Evolutionary conservation across 805 yeast species (phyloP).

Genomic region (Saturnispora sekii): DNA sequence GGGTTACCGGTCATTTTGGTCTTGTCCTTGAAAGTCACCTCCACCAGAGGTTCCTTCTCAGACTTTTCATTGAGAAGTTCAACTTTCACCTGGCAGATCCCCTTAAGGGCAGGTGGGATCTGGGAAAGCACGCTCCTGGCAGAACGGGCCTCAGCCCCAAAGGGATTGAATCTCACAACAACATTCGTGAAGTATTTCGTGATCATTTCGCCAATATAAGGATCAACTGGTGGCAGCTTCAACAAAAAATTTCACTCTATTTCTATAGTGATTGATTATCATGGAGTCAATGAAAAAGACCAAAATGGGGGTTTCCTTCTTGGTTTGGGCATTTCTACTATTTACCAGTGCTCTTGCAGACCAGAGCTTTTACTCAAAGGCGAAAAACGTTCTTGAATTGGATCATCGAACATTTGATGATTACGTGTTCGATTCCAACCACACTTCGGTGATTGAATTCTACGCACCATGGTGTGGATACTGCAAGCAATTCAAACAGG

Average conservation of each 20-base stretch:
- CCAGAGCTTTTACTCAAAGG: slow-evolving; percentile 17
- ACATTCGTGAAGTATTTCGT: slow-evolving; percentile 82
- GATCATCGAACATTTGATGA: slow-evolving; percentile 43
- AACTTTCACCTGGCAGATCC: slow-evolving; percentile 50
- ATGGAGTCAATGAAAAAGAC: neutral
- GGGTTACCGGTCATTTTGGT: slow-evolving; percentile 63
- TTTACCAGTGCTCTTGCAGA: neutral
- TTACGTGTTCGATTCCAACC: slow-evolving; percentile 59
- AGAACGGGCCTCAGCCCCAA: slow-evolving; percentile 61
- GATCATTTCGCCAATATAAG: slow-evolving; percentile 43
- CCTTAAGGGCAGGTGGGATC: slow-evolving; percentile 67
- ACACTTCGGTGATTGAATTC: slow-evolving; percentile 77
- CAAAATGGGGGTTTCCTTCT: neutral
- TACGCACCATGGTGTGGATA: slow-evolving; percentile 99
- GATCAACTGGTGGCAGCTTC: no score
- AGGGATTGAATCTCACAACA: slow-evolving; percentile 69
- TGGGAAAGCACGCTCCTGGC: slow-evolving; percentile 73
- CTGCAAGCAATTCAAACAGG: slow-evolving; percentile 63
- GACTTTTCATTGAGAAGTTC: slow-evolving; percentile 46
- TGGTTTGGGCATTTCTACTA: neutral
- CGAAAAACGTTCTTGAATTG: slow-evolving; percentile 21
- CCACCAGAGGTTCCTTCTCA: slow-evolving; percentile 46
- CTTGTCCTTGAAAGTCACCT: slow-evolving; percentile 78
- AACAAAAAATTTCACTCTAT: neutral
- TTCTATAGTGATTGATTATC: no score